phyloP scores from a whole-genome alignment of 805 yeast genomes.

The Ogataea dorogensis region DNA sequence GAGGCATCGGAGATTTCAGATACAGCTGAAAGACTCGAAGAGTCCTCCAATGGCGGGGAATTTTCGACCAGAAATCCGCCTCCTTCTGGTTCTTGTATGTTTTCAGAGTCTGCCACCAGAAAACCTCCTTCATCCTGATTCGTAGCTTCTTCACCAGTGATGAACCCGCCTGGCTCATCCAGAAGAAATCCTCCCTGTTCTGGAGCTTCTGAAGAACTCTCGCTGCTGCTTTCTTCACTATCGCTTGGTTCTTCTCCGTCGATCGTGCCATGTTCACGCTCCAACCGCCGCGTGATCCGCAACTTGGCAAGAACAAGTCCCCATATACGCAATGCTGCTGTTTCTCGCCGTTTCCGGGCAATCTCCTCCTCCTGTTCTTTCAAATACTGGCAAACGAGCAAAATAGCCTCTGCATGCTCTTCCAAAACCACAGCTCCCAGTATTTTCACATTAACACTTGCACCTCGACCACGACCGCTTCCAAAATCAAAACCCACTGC shows the following conservation, averaged over 20 bases:
- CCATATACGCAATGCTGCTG: constrained; percentile 55
- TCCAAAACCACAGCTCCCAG: constrained; percentile 75
- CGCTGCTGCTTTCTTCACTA: constrained; percentile 17
- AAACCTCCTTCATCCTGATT: constrained; percentile 11
- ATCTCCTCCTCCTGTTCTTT: constrained; percentile 49
- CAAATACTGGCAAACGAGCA: constrained; percentile 47
- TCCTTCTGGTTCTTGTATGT: constrained; percentile 2
- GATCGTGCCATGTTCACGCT: constrained; percentile 47
- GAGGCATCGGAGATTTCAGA: constrained; percentile 16
- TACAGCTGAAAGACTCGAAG: too few species aligned
- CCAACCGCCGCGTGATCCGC: constrained; percentile 46
- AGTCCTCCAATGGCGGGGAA: neutral
- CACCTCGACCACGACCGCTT: constrained; percentile 32
- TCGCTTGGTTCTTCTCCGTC: constrained; percentile 17
- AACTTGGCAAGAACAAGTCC: constrained; percentile 49
- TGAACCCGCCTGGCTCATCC: constrained; percentile 10
- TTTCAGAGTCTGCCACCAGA: too few species aligned
- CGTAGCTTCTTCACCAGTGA: constrained; percentile 5
- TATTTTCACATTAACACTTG: constrained; percentile 57
- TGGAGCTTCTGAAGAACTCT: neutral
- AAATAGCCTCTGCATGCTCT: constrained; percentile 60
- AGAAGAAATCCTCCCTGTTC: neutral
- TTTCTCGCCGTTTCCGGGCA: constrained; percentile 40
- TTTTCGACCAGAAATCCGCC: constrained; percentile 1
- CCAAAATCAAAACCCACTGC: constrained; percentile 83